These are phyloP conservation scores for Dendrothele bispora DNA, from an alignment of 768 basidiomycete genomes.

Conservation along the genomic window DNA sequence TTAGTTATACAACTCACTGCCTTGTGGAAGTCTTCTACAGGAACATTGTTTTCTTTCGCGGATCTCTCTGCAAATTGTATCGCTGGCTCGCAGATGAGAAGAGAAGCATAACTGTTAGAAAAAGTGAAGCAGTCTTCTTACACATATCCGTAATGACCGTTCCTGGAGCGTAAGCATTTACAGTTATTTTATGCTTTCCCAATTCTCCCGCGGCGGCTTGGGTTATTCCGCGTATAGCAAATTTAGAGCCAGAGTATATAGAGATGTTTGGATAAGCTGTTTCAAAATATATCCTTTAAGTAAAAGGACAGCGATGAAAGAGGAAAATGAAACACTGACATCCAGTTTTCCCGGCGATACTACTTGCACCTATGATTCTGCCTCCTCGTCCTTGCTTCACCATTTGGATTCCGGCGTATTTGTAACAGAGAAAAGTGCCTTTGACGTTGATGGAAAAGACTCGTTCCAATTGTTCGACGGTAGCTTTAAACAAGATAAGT, in stretches of 20 bases:
- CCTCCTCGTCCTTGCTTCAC: conserved; percentile 35
- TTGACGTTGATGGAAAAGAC: conserved; percentile 26
- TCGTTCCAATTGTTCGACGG: conserved; percentile 19
- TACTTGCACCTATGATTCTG: conserved; percentile 29
- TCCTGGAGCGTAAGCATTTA: conserved; percentile 28
- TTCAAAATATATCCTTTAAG: neutral
- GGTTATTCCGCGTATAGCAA: conserved; percentile 6
- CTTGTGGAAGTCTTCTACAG: too few species aligned
- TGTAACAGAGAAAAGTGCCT: conserved; percentile 33
- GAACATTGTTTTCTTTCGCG: too few species aligned
- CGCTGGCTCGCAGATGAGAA: too few species aligned
- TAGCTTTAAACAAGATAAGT: neutral
- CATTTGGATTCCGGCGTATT: conserved; percentile 30
- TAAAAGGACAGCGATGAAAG: neutral
- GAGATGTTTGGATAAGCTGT: neutral
- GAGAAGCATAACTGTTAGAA: too few species aligned
- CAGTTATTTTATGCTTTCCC: conserved; percentile 23
- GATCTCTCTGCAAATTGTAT: too few species aligned
- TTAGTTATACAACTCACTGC: too few species aligned
- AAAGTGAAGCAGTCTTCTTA: conserved; percentile 4
- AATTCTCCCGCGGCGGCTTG: conserved; percentile 20
- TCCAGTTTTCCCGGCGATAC: conserved; percentile 12
- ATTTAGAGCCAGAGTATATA: conserved; percentile 5
- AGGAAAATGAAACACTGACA: conserved; percentile 9
- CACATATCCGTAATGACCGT: conserved; percentile 13